Conservation (phyloP, 2,329 filamentous ascomycete species). For the Penicillium sp. region DNA sequence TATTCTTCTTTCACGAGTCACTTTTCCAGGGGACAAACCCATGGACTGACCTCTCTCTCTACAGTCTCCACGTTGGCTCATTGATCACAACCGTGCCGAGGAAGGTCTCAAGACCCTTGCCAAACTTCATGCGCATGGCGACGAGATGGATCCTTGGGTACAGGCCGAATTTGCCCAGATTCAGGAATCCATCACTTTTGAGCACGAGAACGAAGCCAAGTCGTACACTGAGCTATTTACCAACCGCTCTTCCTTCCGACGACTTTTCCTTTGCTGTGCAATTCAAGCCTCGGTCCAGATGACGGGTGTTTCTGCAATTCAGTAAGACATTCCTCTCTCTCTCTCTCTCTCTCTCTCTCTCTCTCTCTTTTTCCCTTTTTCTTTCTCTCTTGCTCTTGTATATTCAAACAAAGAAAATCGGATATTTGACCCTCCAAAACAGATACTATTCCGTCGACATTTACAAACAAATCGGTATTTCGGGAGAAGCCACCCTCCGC, state of each 20-base stretch:
- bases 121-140: constrained; percentile 62
- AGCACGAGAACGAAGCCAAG: constrained; percentile 64
- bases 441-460: constrained; percentile 63
- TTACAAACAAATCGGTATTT: constrained; percentile 64
- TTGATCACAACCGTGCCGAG: constrained; percentile 62
- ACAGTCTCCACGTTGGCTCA: constrained; percentile 62
- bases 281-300: constrained; percentile 69
- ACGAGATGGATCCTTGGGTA: constrained; percentile 63
- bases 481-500: constrained; percentile 58
- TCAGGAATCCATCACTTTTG: constrained; percentile 57
- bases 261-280: constrained; percentile 63
- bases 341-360: too few species aligned
- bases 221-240: constrained; percentile 65
- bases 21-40: too few species aligned
- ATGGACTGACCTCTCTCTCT: too few species aligned
- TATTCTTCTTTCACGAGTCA: too few species aligned
- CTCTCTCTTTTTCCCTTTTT: not conserved
- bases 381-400: too few species aligned
- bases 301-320: constrained; percentile 68
- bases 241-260: constrained; percentile 61
- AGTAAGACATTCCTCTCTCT: constrained; percentile 34
- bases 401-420: too few species aligned
- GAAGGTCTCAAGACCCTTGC: constrained; percentile 62
- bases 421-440: not conserved
- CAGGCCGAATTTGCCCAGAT: constrained; percentile 67